Evolutionary conservation across 129 eudicot species (phyloP).

Genomic region (Pittosporum tobira): DNA sequence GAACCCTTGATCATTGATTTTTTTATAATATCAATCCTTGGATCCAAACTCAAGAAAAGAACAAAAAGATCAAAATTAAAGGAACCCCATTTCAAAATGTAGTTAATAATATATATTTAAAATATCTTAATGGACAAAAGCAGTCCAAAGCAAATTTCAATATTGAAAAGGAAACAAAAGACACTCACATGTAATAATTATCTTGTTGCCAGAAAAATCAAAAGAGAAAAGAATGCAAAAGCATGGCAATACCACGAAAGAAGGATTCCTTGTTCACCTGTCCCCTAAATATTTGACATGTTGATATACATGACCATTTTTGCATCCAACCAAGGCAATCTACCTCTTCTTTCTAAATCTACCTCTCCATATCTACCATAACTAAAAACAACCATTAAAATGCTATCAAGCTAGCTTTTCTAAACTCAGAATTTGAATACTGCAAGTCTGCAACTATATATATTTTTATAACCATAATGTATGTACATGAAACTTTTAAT

Average conservation of each 20-base stretch:
- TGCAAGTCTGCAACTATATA: not conserved
- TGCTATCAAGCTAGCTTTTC: not conserved
- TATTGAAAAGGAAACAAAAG: constrained; percentile 21
- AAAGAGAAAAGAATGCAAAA: constrained; percentile 10
- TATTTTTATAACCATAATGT: not conserved
- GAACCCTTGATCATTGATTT: constrained; percentile 17
- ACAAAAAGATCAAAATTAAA: constrained; percentile 3
- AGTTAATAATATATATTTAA: not conserved
- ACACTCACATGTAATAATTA: constrained; percentile 29
- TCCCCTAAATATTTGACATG: constrained; percentile 34
- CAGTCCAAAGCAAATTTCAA: not conserved
- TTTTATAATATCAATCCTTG: not conserved
- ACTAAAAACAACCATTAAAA: not conserved
- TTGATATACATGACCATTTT: constrained; percentile 25
- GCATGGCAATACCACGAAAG: constrained; percentile 22
- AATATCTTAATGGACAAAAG: constrained; percentile 1
- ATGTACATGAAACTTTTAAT: not conserved
- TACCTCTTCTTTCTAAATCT: not conserved
- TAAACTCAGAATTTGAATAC: not conserved
- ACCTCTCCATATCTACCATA: not conserved
- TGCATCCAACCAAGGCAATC: not conserved
- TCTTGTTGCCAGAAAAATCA: constrained; percentile 6
- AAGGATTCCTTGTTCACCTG: constrained; percentile 38
- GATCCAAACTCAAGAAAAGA: constrained; percentile 15
- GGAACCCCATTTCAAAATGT: not conserved